Evolutionary conservation across 2,329 filamentous ascomycete species (phyloP), one percentile per base, ranked within the genome.

Genomic region (Pyricularia sp.): DNA sequence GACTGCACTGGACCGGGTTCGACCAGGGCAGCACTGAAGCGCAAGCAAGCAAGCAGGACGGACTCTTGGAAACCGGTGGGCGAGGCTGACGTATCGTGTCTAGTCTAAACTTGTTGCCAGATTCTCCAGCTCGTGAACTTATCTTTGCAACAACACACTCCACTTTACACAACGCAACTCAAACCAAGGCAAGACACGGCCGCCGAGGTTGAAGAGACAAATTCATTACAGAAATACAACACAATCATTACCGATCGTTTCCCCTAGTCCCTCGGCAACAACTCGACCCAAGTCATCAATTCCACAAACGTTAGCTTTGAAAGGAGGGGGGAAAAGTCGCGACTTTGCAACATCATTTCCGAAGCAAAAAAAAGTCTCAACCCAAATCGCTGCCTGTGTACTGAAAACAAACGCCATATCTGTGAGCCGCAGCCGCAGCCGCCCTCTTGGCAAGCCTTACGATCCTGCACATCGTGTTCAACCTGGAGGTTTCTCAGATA

Each of bases 71-170:
- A 36, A 12, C 25, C 58, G 58, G 25, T 61, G 65, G 42, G 65
- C 65, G 65, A 66, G 65, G 65, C 65, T 66, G 65, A 66, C 65
- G 36, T 66, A 66, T 66, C 58, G 58, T 26, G 26, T n/a, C 58
- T 61, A 26, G 33, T 36, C 33, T 4, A 36, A 36, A 36, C 33
- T 36, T 61, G 10, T 4, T 61, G 25, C 58, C 58, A 61, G 58
- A 61, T 25, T 61, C 58, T 61, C 58, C 58, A 61, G 58, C 58
- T 61, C 58, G n/a, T 23, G n/a, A 23, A 26, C n/a, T 26, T 61
- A 25, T 61, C 58, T 26, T 61, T 61, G 58, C 42, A n/a, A 17
- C 42, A 50, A n/a, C 42, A 17, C 26, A 25, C 58, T 25, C 25
- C 58, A 23, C 58, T 61, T 25, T 61, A 23, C 58, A 12, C 58